Percentiles rank a stretch among this genome's conserved stretches.
Conservation (phyloP, 164 flowering plant genomes). For the Euptelea pleiosperma region DNA sequence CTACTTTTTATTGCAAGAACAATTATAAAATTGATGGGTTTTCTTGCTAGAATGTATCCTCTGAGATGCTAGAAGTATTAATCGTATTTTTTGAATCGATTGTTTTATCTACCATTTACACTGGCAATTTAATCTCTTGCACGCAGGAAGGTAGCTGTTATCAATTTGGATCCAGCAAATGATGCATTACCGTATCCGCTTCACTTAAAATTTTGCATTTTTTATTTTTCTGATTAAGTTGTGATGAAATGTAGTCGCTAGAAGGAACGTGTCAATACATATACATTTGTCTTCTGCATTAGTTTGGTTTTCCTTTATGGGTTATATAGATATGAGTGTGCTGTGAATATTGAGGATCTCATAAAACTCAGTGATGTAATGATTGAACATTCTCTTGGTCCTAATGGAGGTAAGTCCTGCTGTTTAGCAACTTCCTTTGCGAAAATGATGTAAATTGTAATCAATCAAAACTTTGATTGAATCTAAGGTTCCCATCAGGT, state of each 20-base stretch:
- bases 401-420: conserved; percentile 76
- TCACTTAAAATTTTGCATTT: neutral
- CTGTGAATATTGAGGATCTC: conserved; percentile 83
- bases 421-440: neutral
- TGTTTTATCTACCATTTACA: neutral
- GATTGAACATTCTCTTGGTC: conserved; percentile 91
- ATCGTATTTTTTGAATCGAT: too few species aligned
- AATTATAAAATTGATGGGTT: too few species aligned
- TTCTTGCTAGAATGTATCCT: too few species aligned
- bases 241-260: neutral
- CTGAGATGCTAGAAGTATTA: neutral
- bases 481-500: neutral
- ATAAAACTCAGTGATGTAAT: conserved; percentile 87
- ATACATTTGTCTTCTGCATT: neutral
- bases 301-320: conserved; percentile 32
- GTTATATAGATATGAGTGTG: conserved; percentile 76
- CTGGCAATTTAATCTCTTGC: neutral
- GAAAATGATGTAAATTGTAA: neutral
- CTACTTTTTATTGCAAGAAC: too few species aligned
- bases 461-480: neutral
- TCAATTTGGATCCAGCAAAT: conserved; percentile 97
- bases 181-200: conserved; percentile 89
- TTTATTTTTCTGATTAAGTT: neutral
- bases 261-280: neutral
- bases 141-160: conserved; percentile 90